Percentiles rank a stretch among this genome's conserved stretches.
phyloP scores from a whole-genome alignment of 106 monocot genomes.

The Platanthera guangdongensis region DNA sequence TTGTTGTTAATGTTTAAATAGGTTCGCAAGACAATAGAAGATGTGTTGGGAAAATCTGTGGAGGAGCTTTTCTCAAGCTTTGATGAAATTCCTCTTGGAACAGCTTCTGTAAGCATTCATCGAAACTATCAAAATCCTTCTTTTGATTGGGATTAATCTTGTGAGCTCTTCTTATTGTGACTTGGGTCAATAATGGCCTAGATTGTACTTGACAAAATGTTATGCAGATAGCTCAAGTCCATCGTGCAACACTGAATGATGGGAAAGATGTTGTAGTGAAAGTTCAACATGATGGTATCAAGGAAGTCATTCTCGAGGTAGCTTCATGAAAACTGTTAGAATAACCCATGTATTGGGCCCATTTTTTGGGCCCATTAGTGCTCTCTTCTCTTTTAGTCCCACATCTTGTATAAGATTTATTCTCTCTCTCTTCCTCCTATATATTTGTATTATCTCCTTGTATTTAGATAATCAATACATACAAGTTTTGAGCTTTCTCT shows the following conservation, averaged over 20 bases:
- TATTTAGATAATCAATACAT: no score
- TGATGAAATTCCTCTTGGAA: slow-evolving; percentile 69
- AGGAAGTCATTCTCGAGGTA: slow-evolving; percentile 91
- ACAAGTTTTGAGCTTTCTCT: no score
- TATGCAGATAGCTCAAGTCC: slow-evolving; percentile 93
- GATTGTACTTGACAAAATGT: slow-evolving; percentile 5
- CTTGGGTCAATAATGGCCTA: background rate
- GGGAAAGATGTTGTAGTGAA: slow-evolving; percentile 86
- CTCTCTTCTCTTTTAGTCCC: no score
- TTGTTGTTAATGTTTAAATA: slow-evolving; percentile 21
- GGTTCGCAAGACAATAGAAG: slow-evolving; percentile 72
- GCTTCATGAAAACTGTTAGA: background rate
- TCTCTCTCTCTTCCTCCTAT: no score
- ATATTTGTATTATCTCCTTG: no score
- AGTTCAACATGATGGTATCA: slow-evolving; percentile 95
- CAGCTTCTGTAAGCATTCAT: slow-evolving; percentile 78
- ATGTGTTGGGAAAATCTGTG: slow-evolving; percentile 57
- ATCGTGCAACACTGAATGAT: slow-evolving; percentile 74
- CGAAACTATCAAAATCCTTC: background rate
- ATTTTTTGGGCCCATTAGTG: no score
- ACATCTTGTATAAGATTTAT: no score
- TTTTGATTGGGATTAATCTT: background rate
- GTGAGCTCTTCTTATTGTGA: background rate
- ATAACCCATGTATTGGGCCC: no score
- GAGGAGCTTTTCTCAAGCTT: slow-evolving; percentile 69